Base-by-base conservation (phyloP, 164 flowering plant species). In the Stephania japonica region DNA sequence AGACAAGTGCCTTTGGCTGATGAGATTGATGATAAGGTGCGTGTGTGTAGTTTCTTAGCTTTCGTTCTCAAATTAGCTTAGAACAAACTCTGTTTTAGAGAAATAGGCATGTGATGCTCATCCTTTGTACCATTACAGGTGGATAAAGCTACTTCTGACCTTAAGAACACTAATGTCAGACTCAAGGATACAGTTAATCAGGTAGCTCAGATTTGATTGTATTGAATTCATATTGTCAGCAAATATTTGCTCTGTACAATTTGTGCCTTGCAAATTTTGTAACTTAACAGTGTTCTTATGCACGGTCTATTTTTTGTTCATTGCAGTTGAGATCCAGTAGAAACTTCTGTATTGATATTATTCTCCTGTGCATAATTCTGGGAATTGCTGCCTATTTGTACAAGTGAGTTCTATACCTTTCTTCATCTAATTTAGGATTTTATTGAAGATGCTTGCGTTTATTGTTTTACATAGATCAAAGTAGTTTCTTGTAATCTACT, bases 1-100 rank as follows among this genome's bases (percentile, higher is more conserved):
- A 89, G 93, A 79, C 99, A 95, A 85, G 98, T 95, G 70, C 98
- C 99, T 72, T 78, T 95, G 79, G 86, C 91, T 84, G 98, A 95
- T 82, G 98, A 93, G 84, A 95, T 95, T 73, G 99, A 93, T 74
- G 72, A 88, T 50, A 95, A 95, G 96, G 99, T 95, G 50, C 74
- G 78, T 18, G 7, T 50, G 1, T 3, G 19, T 56, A 16, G 62
- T 56, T 18, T 56, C 62, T n/a, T 56, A 16, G 62, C 18, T 16
- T 56, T 56, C 5, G 62, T 56, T 56, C 5, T 56, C 62, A 56
- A 3, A 56, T 21, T 56, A 56, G 19, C 5, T 16, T 13, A 56
- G 21, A 19, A 56, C 53, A 9, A 47, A 8, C 14, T 12, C 53
- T 11, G 13, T 56, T 10, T 3, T 6, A n/a, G 19, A 56, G 19